Evolutionary conservation across 768 basidiomycete genomes (phyloP).

Genomic region (Pisolithus tinctorius): DNA sequence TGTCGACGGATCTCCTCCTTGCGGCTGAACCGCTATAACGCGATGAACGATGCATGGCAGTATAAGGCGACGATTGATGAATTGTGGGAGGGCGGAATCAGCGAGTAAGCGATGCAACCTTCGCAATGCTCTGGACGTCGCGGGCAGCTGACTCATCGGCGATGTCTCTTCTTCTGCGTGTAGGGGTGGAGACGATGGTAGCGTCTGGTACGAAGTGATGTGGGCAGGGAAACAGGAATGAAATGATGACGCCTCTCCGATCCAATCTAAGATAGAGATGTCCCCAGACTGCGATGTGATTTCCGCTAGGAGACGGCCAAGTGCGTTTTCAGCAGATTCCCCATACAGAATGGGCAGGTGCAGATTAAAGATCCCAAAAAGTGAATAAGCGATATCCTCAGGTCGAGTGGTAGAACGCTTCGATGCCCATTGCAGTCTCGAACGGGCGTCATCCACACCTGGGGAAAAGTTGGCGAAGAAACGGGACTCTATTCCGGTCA

Average conservation of each 20-base stretch:
- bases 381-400: slow-evolving; percentile 26
- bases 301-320: no score
- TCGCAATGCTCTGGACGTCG: background rate
- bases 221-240: no score
- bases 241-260: no score
- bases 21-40: slow-evolving; percentile 10
- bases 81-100: background rate
- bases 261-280: no score
- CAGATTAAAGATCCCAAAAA: slow-evolving; percentile 21
- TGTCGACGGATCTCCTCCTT: background rate
- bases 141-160: background rate
- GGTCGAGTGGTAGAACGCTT: slow-evolving; percentile 19
- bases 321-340: no score
- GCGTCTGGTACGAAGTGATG: no score
- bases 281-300: no score
- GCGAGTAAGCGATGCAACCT: background rate
- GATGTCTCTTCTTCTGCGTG: no score
- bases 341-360: background rate
- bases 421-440: slow-evolving; percentile 22
- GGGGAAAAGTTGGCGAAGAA: no score
- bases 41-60: slow-evolving; percentile 13
- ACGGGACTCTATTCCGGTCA: no score
- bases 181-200: background rate
- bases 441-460: no score
- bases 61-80: background rate